A percentile compares a stretch with the other conserved stretches of the same genome.
These are phyloP conservation scores for Pholiota adiposa DNA, from an alignment of 1,284 basidiomycete species.

Conservation along the genomic window DNA sequence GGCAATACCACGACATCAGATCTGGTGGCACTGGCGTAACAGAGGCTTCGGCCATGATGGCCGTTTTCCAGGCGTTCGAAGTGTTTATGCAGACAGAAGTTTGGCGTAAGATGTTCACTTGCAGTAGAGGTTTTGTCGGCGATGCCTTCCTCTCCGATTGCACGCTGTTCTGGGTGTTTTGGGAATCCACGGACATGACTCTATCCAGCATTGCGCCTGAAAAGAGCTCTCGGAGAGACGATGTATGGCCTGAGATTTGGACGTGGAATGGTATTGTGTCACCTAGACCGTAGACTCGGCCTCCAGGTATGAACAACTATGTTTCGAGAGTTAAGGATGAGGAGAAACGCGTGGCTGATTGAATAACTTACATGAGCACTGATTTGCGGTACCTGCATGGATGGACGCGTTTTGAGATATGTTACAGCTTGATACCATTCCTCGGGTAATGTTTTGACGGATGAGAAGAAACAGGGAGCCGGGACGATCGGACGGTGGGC, in stretches of 20 bases:
- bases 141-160: conserved; percentile 10
- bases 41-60: conserved; percentile 42
- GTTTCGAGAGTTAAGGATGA: neutral
- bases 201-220: conserved; percentile 27
- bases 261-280: conserved; percentile 66
- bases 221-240: conserved; percentile 48
- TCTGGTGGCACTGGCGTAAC: conserved; percentile 43
- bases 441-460: conserved; percentile 58
- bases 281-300: conserved; percentile 52
- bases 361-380: conserved; percentile 52
- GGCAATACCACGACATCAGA: conserved; percentile 22
- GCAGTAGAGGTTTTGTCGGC: conserved; percentile 34
- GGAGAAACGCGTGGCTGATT: too few species aligned
- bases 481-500: conserved; percentile 50
- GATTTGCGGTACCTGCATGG: conserved; percentile 38
- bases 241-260: conserved; percentile 52
- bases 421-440: conserved; percentile 62
- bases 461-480: conserved; percentile 45
- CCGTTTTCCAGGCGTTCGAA: conserved; percentile 37
- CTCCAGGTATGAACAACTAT: conserved; percentile 56
- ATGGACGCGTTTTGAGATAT: conserved; percentile 39
- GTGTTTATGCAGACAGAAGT: conserved; percentile 35
- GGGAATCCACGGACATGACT: conserved; percentile 28
- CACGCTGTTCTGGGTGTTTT: conserved; percentile 18
- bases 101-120: conserved; percentile 48